Evolutionary conservation across 352 stramenopile species (phyloP).

Genomic region (Pythium vanterpoolii): DNA sequence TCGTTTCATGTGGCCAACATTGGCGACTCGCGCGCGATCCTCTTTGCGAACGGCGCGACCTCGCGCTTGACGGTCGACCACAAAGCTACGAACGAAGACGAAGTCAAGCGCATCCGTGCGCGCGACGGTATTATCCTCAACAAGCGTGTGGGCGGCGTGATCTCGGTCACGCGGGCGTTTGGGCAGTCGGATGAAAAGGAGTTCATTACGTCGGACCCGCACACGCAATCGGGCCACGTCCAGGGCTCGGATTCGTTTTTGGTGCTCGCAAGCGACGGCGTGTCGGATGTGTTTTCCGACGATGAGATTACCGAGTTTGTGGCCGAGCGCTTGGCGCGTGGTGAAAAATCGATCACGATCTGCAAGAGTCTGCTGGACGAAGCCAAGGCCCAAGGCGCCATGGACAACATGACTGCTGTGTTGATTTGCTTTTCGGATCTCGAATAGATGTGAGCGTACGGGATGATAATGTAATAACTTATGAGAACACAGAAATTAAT

Average conservation of each 20-base stretch:
- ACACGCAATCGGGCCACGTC: constrained; percentile 58
- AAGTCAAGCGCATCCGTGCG: constrained; percentile 67
- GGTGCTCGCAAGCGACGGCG: constrained; percentile 74
- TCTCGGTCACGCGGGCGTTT: constrained; percentile 70
- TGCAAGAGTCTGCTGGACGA: constrained; percentile 66
- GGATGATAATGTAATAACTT: constrained; percentile 30
- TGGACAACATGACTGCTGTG: constrained; percentile 84
- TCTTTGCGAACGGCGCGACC: constrained; percentile 46
- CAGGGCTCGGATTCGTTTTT: constrained; percentile 52
- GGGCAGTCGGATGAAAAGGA: constrained; percentile 82
- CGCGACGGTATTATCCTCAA: constrained; percentile 82
- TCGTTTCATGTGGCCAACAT: constrained; percentile 77
- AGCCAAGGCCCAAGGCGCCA: constrained; percentile 59
- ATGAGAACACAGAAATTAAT: constrained; percentile 5
- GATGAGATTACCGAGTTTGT: constrained; percentile 72
- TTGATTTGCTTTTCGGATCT: constrained; percentile 62
- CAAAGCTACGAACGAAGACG: constrained; percentile 74
- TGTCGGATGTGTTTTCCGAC: constrained; percentile 74
- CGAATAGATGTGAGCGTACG: background rate
- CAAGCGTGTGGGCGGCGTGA: constrained; percentile 69
- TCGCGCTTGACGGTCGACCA: constrained; percentile 69
- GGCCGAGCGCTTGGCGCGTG: constrained; percentile 32
- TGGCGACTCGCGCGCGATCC: constrained; percentile 72
- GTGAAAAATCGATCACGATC: constrained; percentile 50
- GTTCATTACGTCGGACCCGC: constrained; percentile 66